These are phyloP conservation scores for Vanderwaltozyma verrucispora DNA, from an alignment of 805 yeast genomes.

Conservation along the genomic window DNA sequence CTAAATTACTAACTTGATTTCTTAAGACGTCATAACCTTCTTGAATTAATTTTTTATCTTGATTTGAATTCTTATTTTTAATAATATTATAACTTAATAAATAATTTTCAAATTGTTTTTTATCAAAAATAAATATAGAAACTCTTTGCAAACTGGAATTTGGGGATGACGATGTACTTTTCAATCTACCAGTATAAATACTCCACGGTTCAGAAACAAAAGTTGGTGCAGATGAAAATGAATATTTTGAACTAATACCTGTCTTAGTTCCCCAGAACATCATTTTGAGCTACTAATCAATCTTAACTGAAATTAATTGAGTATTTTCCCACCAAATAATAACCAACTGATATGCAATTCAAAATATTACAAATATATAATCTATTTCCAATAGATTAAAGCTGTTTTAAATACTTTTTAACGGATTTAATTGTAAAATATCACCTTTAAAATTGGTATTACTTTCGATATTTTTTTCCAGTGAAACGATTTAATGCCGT, in stretches of 20 bases:
- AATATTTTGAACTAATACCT: conserved; percentile 58
- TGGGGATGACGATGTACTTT: conserved; percentile 42
- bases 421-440: too few relatives aligned
- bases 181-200: conserved; percentile 73
- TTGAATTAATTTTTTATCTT: conserved; percentile 37
- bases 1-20: conserved; percentile 57
- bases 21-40: conserved; percentile 61
- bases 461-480: too few relatives aligned
- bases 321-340: too few relatives aligned
- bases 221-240: conserved; percentile 58
- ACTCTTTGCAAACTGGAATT: conserved; percentile 32
- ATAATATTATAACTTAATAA: conserved; percentile 41
- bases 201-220: conserved; percentile 77
- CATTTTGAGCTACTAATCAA: conserved; percentile 4
- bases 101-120: conserved; percentile 55
- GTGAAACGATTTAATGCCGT: too few relatives aligned
- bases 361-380: too few relatives aligned
- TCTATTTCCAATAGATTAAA: too few relatives aligned
- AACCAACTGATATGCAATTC: too few relatives aligned
- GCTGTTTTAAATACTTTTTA: too few relatives aligned
- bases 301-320: too few relatives aligned
- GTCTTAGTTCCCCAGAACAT: conserved; percentile 31
- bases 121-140: conserved; percentile 82
- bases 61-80: conserved; percentile 30
- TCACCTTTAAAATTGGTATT: too few relatives aligned